Evolutionary conservation across 441 rosid species (phyloP), one percentile per base, ranked within the genome.

Genomic region (Bocquillonia castaneifolia): DNA sequence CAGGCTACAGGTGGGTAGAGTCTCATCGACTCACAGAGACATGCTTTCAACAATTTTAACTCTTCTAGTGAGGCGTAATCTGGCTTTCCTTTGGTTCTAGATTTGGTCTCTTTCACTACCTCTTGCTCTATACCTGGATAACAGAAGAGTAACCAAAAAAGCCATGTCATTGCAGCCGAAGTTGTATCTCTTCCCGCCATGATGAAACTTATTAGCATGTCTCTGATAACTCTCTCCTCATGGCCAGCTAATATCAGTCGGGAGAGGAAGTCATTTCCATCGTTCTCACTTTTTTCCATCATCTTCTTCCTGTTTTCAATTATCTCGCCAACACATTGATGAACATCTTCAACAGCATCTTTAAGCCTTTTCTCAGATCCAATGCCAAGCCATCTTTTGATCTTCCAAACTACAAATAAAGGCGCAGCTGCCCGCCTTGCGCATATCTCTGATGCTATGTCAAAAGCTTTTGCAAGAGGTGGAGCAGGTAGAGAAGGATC

Each of bases 141-240:
- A 0, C 32, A 13, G 0, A 90, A 85, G 0, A 87, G 74, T 45
- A 80, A 58, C 88, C 88, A 87, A 72, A 87, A 83, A 61, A 85
- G 82, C 82, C 84, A 83, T 15, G 78, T 77, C 71, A 87, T 71
- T 50, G 88, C 88, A 7, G 92, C 77, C 1, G 90, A 79, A 5
- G 88, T 85, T 5, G 88, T 87, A 74, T 87, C 92, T 26, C 92
- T 77, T 1, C 92, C 92, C 0, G 92, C 92, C 29, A 87, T 77
- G 59, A 87, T 83, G 77, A 87, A 85, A 71, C 83, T 87, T 50
- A 85, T 83, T 66, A 83, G 74, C 62, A 82, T 85, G 25, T 87
- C 90, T 60, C 90, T 78, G 31, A 85, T 81, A 23, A 78, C 78
- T 61, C 56, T 77, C 55, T 86, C 84, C 18, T 74, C 88, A 23